Evolutionary conservation across 139 green algal species (phyloP), one percentile per base, ranked within the genome.

Genomic region (Closterium sp.): DNA sequence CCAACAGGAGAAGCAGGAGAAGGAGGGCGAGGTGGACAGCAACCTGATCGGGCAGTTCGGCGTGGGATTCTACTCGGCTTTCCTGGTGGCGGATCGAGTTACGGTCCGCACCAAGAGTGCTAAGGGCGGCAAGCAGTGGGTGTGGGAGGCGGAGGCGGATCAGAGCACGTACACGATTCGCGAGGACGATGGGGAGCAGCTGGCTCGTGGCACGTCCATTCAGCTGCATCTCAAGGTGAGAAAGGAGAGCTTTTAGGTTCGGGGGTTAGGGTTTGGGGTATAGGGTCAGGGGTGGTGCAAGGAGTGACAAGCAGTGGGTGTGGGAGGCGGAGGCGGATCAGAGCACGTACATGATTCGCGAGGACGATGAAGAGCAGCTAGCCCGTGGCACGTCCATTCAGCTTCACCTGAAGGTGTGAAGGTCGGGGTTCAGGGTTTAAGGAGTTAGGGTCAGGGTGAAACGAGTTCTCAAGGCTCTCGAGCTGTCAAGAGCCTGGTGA

Each of bases 161-260:
- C 97, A 96, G 91, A 97, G 97, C 94, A 95, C 96, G 89, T 99
- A 97, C 96, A 97, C 95, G 31, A 95, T 99, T 86, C 6, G 29
- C 7, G 92, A 96, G 91, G 94, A 95, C 31, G 89, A 92, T 22
- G 87, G n/a, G 24, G 70, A 27, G 5, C 22, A 85, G 34, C 45
- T 94, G 11, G n/a, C 70, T n/a, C 95, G 98, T 5, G 98, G 98
- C 86, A 99, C 98, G 2, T 91, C 96, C 42, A 97, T 99, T 87
- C 98, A 96, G 2, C 96, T 99, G 91, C 95, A 98, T 96, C 95
- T 99, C 21, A 99, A 99, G 96, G 91, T 94, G 91, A 94, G 45
- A 70, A 17, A 19, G 3, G 6, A 38, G 31, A 2, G n/a, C 96
- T 95, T 99, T 19, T 99, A 99, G 96, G 91, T 94, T 89, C 91